phyloP scores from a whole-genome alignment of 148 eudicot species.

The Camellia granthamiana region DNA sequence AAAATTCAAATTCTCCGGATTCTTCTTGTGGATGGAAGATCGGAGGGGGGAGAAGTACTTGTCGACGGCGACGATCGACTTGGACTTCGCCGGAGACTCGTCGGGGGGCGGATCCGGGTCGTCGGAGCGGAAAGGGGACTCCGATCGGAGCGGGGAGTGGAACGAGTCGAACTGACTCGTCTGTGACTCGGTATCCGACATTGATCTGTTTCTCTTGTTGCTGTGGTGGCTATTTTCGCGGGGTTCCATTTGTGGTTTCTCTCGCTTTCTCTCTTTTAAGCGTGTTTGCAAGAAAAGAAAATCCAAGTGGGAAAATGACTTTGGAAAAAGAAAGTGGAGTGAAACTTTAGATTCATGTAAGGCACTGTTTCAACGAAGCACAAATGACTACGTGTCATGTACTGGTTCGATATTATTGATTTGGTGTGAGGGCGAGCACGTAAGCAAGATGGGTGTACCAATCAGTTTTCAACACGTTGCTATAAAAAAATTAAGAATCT shows the following conservation, averaged over 20 bases:
- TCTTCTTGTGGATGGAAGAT: constrained; percentile 19
- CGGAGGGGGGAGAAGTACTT: constrained; percentile 38
- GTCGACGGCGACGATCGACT: constrained; percentile 31
- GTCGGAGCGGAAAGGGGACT: constrained; percentile 47
- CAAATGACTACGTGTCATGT: not conserved
- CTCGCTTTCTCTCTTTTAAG: not conserved
- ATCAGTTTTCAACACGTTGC: not conserved
- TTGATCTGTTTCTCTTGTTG: constrained; percentile 24
- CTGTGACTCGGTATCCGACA: constrained; percentile 48
- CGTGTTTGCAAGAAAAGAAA: not conserved
- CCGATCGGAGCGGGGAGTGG: constrained; percentile 63
- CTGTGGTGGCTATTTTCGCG: constrained; percentile 12
- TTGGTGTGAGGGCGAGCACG: not conserved
- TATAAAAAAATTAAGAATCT: too few species aligned
- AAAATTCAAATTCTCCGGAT: not conserved
- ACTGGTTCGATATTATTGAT: not conserved
- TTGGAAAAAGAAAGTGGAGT: not conserved
- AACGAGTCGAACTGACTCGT: constrained; percentile 37
- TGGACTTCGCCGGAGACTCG: constrained; percentile 1
- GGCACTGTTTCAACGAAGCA: not conserved
- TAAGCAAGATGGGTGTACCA: not conserved
- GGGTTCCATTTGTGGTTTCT: constrained; percentile 3
- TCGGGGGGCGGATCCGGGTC: constrained; percentile 28
- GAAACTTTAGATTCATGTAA: not conserved
- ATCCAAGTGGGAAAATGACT: not conserved